Conservation (phyloP, 2,329 filamentous ascomycete genomes). For the Akanthomyces uredinophilus region DNA sequence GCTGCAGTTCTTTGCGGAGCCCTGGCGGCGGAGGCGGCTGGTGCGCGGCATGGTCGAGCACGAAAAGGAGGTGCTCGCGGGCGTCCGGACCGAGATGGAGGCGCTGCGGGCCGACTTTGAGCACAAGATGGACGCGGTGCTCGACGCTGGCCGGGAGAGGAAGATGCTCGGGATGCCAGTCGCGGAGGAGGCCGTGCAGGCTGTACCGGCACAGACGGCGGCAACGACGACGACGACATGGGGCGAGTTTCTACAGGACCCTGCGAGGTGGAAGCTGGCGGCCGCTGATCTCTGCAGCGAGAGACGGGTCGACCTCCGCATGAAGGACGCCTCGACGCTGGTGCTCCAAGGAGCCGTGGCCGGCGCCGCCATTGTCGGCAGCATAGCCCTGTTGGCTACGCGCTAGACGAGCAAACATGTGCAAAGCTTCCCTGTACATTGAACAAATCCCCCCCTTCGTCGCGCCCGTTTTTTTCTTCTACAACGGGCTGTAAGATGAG, state of each 20-base stretch:
- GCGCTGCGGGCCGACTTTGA: slow-evolving; percentile 27
- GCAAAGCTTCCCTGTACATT: slow-evolving; percentile 2
- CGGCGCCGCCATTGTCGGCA: slow-evolving; percentile 57
- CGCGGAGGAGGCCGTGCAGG: slow-evolving; percentile 1
- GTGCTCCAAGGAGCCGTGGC: slow-evolving; percentile 62
- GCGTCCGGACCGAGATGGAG: slow-evolving; percentile 40
- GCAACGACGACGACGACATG: slow-evolving; percentile 28
- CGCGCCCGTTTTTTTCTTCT: neutral
- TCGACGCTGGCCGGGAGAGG: slow-evolving; percentile 16
- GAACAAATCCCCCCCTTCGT: neutral
- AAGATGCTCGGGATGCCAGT: slow-evolving; percentile 16
- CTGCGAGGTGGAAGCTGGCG: slow-evolving; percentile 42
- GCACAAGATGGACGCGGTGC: slow-evolving; percentile 18
- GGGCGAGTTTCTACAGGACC: slow-evolving; percentile 39
- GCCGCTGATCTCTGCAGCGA: slow-evolving; percentile 61
- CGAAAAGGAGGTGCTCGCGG: slow-evolving; percentile 55
- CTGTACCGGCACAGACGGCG: neutral
- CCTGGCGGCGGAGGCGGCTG: slow-evolving; percentile 77
- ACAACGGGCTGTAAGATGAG: slow-evolving; percentile 5
- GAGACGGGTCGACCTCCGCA: slow-evolving; percentile 55
- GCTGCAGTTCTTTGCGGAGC: slow-evolving; percentile 85
- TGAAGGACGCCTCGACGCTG: slow-evolving; percentile 66
- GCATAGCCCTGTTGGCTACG: slow-evolving; percentile 46
- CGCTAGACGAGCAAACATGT: slow-evolving; percentile 20
- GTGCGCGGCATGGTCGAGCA: slow-evolving; percentile 79